phyloP scores from a whole-genome alignment of 2,329 filamentous ascomycete species.

The Hypoxylon sp. region DNA sequence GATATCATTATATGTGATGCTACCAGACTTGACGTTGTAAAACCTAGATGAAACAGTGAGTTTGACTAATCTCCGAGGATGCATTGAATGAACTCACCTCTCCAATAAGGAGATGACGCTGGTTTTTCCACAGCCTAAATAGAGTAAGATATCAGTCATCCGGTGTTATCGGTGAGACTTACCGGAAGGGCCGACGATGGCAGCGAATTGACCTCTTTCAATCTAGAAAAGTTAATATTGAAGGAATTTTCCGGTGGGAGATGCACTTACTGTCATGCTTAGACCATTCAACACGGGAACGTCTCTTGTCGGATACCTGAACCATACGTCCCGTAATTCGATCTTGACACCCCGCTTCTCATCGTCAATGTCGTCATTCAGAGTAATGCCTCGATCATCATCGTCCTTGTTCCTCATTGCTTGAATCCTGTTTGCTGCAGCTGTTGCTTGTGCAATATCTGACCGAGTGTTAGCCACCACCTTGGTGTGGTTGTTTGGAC shows the following conservation, averaged over 20 bases:
- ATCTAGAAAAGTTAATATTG: conserved; percentile 58
- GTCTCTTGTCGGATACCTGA: conserved; percentile 73
- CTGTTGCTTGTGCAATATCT: conserved; percentile 71
- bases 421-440: conserved; percentile 72
- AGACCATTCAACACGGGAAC: conserved; percentile 72
- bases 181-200: conserved; percentile 78
- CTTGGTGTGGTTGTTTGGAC: not conserved
- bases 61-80: conserved; percentile 2
- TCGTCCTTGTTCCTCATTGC: conserved; percentile 62
- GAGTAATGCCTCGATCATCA: conserved; percentile 41
- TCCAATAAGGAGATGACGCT: conserved; percentile 77
- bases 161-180: conserved; percentile 14
- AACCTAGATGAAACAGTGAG: conserved; percentile 62
- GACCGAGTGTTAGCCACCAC: conserved; percentile 25
- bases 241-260: not conserved
- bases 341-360: conserved; percentile 67
- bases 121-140: conserved; percentile 74
- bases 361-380: conserved; percentile 57
- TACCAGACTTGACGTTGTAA: conserved; percentile 76
- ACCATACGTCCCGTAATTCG: conserved; percentile 70
- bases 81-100: conserved; percentile 54
- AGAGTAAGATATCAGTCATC: conserved; percentile 35
- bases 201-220: conserved; percentile 77
- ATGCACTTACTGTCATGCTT: conserved; percentile 64
- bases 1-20: conserved; percentile 73